Evolutionary conservation across 495 filamentous ascomycete species (phyloP).

Genomic region (Antarctomyces pellizariae): DNA sequence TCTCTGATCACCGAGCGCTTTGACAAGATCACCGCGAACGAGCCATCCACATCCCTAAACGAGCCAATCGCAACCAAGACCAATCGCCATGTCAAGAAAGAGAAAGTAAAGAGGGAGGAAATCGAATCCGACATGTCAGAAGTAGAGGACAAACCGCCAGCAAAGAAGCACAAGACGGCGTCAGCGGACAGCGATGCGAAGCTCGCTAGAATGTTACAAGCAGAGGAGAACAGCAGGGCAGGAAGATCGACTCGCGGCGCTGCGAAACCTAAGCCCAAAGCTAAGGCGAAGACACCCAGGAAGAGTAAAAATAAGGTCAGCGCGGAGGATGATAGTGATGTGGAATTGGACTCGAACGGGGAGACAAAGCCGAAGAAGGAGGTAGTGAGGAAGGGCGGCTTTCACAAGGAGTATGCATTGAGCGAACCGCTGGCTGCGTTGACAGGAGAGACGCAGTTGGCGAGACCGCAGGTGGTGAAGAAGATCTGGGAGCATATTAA

Average conservation of each 20-base stretch:
- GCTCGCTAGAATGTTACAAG: constrained; percentile 71
- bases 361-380: constrained; percentile 26
- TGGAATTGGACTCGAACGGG: constrained; percentile 35
- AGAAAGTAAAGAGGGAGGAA: constrained; percentile 3
- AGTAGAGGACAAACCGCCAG: constrained; percentile 24
- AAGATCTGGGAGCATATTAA: constrained; percentile 88
- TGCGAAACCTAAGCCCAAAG: constrained; percentile 39
- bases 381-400: constrained; percentile 24
- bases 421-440: constrained; percentile 41
- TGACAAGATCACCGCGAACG: constrained; percentile 38
- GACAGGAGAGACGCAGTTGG: constrained; percentile 36
- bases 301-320: constrained; percentile 50
- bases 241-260: constrained; percentile 46
- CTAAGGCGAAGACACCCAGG: constrained; percentile 15
- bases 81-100: constrained; percentile 11
- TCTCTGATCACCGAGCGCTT: constrained; percentile 73
- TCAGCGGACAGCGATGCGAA: constrained; percentile 56
- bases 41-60: constrained; percentile 14
- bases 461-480: constrained; percentile 86
- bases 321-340: constrained; percentile 57
- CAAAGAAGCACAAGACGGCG: constrained; percentile 30
- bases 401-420: constrained; percentile 37
- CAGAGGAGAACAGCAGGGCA: constrained; percentile 57
- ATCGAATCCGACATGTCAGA: constrained; percentile 11
- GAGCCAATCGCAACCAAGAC: constrained; percentile 9